phyloP scores from a whole-genome alignment of 2,329 filamentous ascomycete species.

The Aspergillus ibericus region DNA sequence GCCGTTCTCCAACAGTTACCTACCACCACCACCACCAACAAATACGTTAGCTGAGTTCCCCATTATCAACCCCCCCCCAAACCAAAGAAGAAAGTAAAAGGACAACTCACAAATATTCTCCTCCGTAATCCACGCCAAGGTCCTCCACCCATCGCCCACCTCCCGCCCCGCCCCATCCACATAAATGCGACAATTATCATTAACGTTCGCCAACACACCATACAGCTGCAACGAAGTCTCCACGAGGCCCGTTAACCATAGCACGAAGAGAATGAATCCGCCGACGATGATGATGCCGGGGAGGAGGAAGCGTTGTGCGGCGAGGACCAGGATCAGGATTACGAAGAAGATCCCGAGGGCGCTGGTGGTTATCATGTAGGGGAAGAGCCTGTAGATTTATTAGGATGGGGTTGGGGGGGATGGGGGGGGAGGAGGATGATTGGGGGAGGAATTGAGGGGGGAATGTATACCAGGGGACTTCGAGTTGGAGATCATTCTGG shows the following conservation, averaged over 20 bases:
- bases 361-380: conserved; percentile 61
- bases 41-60: no score
- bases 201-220: conserved; percentile 56
- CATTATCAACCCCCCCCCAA: neutral
- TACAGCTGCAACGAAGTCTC: conserved; percentile 64
- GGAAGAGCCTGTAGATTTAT: conserved; percentile 56
- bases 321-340: conserved; percentile 57
- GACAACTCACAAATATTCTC: conserved; percentile 61
- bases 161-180: no score
- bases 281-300: conserved; percentile 61
- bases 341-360: conserved; percentile 60
- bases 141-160: conserved; percentile 54
- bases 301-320: conserved; percentile 56
- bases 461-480: conserved; percentile 63
- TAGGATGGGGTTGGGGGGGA: conserved; percentile 1
- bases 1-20: conserved; percentile 63
- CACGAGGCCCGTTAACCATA: conserved; percentile 63
- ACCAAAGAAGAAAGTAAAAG: neutral
- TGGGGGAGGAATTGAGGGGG: neutral
- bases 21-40: conserved; percentile 25
- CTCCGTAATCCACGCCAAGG: conserved; percentile 64
- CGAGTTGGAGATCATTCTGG: conserved; percentile 56
- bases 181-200: conserved; percentile 59
- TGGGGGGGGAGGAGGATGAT: neutral
- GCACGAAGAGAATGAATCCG: conserved; percentile 61